Conservation (phyloP, 805 yeast species). For the Sugiyamaella mastotermitis region DNA sequence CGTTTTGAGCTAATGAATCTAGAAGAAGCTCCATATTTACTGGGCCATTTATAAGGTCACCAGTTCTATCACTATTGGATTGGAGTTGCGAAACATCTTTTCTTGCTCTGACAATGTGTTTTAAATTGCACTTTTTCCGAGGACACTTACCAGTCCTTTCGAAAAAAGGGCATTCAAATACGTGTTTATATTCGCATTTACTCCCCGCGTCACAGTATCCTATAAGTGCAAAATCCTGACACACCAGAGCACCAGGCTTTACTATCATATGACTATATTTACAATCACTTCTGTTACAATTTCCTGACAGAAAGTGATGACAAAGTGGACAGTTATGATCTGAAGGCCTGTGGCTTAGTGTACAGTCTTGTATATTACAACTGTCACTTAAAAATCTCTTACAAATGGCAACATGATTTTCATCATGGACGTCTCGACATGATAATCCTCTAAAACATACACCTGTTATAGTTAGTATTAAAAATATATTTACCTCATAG, state of each 20-base stretch:
- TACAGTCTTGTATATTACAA: conserved; percentile 47
- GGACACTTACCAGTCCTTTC: conserved; percentile 57
- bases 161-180: conserved; percentile 64
- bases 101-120: conserved; percentile 37
- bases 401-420: conserved; percentile 50
- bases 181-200: conserved; percentile 51
- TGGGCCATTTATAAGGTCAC: too few relatives aligned
- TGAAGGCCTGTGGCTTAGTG: conserved; percentile 48
- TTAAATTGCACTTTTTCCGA: conserved; percentile 44
- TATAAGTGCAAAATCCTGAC: conserved; percentile 61
- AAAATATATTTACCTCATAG: too few relatives aligned
- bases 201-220: conserved; percentile 65
- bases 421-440: conserved; percentile 53
- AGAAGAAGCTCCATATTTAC: too few relatives aligned
- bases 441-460: conserved; percentile 44
- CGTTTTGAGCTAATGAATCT: too few relatives aligned
- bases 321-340: conserved; percentile 62
- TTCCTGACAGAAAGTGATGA: conserved; percentile 40
- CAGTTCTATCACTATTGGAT: too few relatives aligned
- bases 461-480: conserved; percentile 32
- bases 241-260: conserved; percentile 39
- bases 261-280: conserved; percentile 45
- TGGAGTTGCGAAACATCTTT: too few relatives aligned
- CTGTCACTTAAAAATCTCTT: conserved; percentile 39
- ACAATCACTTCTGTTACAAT: conserved; percentile 46